Conservation (phyloP, 2,329 filamentous ascomycete genomes). For the Monilinia aucupariae region DNA sequence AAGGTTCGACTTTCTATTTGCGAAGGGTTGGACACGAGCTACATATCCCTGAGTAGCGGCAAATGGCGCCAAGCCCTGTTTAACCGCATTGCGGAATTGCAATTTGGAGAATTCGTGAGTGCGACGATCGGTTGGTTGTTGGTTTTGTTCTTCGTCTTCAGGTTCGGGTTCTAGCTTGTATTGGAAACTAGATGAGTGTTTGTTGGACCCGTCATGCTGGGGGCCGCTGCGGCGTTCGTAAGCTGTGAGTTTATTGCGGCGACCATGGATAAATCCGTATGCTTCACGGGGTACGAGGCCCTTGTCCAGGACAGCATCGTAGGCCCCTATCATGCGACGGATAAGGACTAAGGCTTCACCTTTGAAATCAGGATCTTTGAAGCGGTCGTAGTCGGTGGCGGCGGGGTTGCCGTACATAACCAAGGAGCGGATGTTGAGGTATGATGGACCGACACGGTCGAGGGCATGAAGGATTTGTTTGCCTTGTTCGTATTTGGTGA, state of each 20-base stretch:
- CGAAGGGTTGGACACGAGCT: constrained; percentile 2
- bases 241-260: constrained; percentile 37
- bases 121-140: constrained; percentile 22
- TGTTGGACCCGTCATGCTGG: neutral
- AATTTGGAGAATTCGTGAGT: constrained; percentile 15
- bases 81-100: neutral
- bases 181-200: neutral
- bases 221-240: constrained; percentile 19
- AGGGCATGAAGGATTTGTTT: constrained; percentile 48
- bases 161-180: neutral
- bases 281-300: constrained; percentile 28
- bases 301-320: constrained; percentile 32
- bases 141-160: neutral
- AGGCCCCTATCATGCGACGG: constrained; percentile 34
- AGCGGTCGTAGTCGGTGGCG: neutral
- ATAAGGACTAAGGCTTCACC: constrained; percentile 24
- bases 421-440: constrained; percentile 29
- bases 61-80: neutral
- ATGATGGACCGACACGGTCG: constrained; percentile 38
- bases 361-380: neutral
- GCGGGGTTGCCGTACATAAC: constrained; percentile 24
- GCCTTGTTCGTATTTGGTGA: constrained; percentile 32
- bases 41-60: constrained; percentile 6
- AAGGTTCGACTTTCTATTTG: neutral
- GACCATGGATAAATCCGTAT: constrained; percentile 28